Conservation (phyloP, 2,329 filamentous ascomycete genomes). For the Onygenales sp. region DNA sequence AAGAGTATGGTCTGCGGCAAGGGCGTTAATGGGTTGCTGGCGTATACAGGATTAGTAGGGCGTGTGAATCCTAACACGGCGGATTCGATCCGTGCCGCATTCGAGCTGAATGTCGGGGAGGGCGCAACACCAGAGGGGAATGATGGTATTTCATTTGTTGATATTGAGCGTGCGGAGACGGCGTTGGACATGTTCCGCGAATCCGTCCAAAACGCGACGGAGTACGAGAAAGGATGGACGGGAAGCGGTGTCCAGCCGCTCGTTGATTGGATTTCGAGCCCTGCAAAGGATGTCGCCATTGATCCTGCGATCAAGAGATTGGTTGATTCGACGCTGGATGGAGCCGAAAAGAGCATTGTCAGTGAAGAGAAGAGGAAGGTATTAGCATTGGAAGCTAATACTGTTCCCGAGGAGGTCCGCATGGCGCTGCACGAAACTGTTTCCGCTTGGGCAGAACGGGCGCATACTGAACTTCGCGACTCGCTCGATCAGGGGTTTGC, state of each 20-base stretch:
- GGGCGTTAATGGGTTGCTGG: conserved; percentile 56
- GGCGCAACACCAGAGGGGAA: conserved; percentile 21
- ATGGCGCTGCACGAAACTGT: conserved; percentile 50
- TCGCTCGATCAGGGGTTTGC: conserved; percentile 70
- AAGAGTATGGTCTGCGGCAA: conserved; percentile 65
- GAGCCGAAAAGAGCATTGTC: conserved; percentile 24
- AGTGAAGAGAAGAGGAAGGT: conserved; percentile 20
- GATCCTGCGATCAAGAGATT: conserved; percentile 59
- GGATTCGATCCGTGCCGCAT: conserved; percentile 26
- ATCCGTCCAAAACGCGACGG: conserved; percentile 58
- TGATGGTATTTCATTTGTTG: conserved; percentile 43
- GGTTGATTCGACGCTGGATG: conserved; percentile 54
- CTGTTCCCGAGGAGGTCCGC: conserved; percentile 36
- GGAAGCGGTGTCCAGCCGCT: conserved; percentile 59
- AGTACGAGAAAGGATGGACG: conserved; percentile 67
- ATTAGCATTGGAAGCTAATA: conserved; percentile 20
- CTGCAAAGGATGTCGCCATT: conserved; percentile 37
- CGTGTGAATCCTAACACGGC: conserved; percentile 21
- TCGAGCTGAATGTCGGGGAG: conserved; percentile 40
- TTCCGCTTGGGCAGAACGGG: conserved; percentile 64
- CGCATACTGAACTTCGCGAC: conserved; percentile 73
- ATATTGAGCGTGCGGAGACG: conserved; percentile 52
- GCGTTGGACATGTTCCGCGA: conserved; percentile 60
- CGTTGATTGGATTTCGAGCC: conserved; percentile 53
- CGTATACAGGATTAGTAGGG: conserved; percentile 24